Evolutionary conservation across 495 filamentous ascomycete species (phyloP).

Genomic region (Xylaria scruposa): DNA sequence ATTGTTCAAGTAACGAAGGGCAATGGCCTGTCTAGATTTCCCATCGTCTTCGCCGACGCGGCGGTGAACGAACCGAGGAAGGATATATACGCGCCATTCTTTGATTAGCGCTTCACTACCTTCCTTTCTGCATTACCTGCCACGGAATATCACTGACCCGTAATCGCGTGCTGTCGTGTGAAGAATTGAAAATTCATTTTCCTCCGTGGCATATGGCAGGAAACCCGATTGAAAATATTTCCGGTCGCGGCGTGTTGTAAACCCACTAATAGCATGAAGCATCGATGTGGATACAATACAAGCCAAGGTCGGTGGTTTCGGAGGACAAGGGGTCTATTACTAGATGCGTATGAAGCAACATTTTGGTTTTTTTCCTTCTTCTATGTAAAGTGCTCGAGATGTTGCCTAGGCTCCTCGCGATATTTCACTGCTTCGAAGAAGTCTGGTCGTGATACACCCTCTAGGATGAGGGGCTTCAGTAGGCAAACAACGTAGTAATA

Average conservation of each 20-base stretch:
- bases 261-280: slow-evolving; percentile 17
- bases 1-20: neutral
- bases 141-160: neutral
- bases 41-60: neutral
- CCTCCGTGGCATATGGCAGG: neutral
- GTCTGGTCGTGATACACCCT: neutral
- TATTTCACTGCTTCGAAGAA: neutral
- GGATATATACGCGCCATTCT: slow-evolving; percentile 12
- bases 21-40: neutral
- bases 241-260: slow-evolving; percentile 14
- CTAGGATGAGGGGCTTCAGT: neutral
- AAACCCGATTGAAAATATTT: neutral
- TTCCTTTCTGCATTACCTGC: neutral
- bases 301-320: slow-evolving; percentile 12
- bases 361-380: neutral
- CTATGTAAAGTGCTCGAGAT: neutral
- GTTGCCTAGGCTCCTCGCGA: neutral
- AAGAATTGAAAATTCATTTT: neutral
- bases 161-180: neutral
- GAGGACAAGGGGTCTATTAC: slow-evolving; percentile 7
- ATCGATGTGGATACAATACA: slow-evolving; percentile 1
- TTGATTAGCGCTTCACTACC: neutral
- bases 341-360: neutral
- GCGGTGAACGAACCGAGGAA: neutral
- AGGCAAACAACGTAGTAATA: neutral